Evolutionary conservation across 1,284 basidiomycete genomes (phyloP), one percentile per base, ranked within the genome.

Genomic region (Irpex rosettiformis): DNA sequence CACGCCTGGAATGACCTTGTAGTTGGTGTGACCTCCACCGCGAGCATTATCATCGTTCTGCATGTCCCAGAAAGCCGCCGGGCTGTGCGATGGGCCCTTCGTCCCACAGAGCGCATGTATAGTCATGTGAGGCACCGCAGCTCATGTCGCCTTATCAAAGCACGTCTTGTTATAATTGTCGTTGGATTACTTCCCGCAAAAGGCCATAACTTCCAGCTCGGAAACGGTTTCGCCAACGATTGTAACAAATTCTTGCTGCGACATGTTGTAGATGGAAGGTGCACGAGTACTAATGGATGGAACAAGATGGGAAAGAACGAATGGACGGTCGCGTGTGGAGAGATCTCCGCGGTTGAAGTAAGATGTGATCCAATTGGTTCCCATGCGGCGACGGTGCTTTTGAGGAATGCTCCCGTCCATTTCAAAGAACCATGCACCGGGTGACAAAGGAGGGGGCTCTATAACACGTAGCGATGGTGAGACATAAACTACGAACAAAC

Each of bases 281-380:
- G 55, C 52, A 21, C 61, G 65, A 28, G 16, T 51, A 0, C 60
- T 57, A 11, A 61, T 49, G 30, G 30, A 33, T 11, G 69, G 65
- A 21, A 68, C 27, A 45, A 65, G 48, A 57, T 67, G 67, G 2
- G 54, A 53, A 22, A 64, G 56, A 6, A 56, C 43, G 27, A 64
- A 59, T 11, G 62, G 56, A 51, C n/a, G n/a, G n/a, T 73, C 69
- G 21, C 66, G 67, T 33, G 63, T 64, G 11, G 65, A 56, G 24
- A 75, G 58, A 56, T 72, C 71, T 22, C 66, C 67, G 59, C 76
- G 75, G 11, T 70, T 60, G 62, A 73, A 77, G 60, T 75, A 75
- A 1, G 67, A 59, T 1, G 71, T 69, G 22, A 72, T 52, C 72
- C 72, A 75, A 10, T 64, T 65, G 3, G 56, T 59, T 37, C 70